A percentile compares a stretch with the other conserved stretches of the same genome.
These are phyloP conservation scores for Luffa acutangula DNA, from an alignment of 306 rosid species.

Conservation along the genomic window DNA sequence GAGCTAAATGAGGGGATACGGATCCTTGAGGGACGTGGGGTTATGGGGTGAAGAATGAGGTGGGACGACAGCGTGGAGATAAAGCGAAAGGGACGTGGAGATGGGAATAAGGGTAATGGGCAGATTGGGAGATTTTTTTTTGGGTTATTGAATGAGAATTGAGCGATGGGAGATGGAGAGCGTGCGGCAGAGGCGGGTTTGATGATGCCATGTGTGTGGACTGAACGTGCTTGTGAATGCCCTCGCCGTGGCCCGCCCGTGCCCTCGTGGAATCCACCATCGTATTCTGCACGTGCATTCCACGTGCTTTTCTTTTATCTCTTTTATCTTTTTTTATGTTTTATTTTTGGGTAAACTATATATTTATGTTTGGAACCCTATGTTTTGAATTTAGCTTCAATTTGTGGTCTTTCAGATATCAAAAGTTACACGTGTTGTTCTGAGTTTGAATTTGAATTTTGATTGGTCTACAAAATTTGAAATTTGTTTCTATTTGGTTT, in stretches of 20 bases:
- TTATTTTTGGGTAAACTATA: no score
- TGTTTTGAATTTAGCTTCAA: no score
- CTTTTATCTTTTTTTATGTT: no score
- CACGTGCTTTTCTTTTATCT: neutral
- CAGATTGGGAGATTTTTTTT: neutral
- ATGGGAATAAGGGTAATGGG: neutral
- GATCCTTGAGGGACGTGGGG: no score
- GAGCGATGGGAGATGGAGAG: neutral
- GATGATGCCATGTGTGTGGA: slow-evolving; percentile 19
- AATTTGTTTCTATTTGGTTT: no score
- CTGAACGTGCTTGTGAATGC: slow-evolving; percentile 5
- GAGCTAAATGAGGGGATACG: neutral
- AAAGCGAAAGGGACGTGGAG: slow-evolving; percentile 9
- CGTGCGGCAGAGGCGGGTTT: neutral
- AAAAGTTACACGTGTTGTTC: no score
- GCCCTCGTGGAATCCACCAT: slow-evolving; percentile 2
- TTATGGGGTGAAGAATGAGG: neutral
- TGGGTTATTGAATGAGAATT: neutral
- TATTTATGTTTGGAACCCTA: no score
- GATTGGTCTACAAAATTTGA: no score
- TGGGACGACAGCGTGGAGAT: neutral
- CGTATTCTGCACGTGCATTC: neutral
- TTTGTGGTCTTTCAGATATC: no score
- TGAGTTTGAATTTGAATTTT: no score
- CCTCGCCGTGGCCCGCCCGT: slow-evolving; percentile 20